Evolutionary conservation across 1,284 basidiomycete species (phyloP), one percentile per base, ranked within the genome.

Genomic region (Heterobasidion occidentale): DNA sequence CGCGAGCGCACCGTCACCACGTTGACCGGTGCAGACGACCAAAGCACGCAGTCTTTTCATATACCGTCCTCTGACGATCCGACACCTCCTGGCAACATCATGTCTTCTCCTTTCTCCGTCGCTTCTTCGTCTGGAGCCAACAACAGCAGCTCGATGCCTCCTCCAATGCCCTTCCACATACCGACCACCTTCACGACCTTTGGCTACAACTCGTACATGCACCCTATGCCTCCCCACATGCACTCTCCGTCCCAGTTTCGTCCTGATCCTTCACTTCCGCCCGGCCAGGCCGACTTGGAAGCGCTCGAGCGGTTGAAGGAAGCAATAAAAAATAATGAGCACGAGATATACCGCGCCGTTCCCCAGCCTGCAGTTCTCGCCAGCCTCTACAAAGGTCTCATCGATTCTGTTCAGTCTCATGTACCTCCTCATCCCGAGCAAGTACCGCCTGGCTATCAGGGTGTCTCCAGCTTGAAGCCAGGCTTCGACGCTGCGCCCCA

Each of bases 291-390:
- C 63, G 87, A 89, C 70, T 76, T 89, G 59, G 84, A 87, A 65
- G 77, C 81, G 49, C 75, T 89, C 58, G 81, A 89, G 69, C 80
- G 80, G 56, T 79, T 90, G 65, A 90, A 90, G 68, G 72, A 80
- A 44, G 73, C 79, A 55, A 89, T 90, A 68, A 85, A 82, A 65
- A 77, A 74, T 45, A 80, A 80, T 55, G 86, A 90, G 63, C 87
- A 90, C 65, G 79, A 84, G 54, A 72, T 82, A 60, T 90, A 81
- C 65, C 78, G 79, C 42, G 78, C 86, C 34, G 65, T 79, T 54
- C 86, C 87, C 45, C 77, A 82, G 60, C 88, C 87, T 46, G 72
- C 73, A 35, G 78, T 77, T 55, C 78, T 90, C 50, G 83, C 80
- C 46, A 76, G 73, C 57, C 70, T 87, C 58, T 88, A 84, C 69